Evolutionary conservation across 768 basidiomycete genomes (phyloP).

Genomic region (Tricholoma sp.): DNA sequence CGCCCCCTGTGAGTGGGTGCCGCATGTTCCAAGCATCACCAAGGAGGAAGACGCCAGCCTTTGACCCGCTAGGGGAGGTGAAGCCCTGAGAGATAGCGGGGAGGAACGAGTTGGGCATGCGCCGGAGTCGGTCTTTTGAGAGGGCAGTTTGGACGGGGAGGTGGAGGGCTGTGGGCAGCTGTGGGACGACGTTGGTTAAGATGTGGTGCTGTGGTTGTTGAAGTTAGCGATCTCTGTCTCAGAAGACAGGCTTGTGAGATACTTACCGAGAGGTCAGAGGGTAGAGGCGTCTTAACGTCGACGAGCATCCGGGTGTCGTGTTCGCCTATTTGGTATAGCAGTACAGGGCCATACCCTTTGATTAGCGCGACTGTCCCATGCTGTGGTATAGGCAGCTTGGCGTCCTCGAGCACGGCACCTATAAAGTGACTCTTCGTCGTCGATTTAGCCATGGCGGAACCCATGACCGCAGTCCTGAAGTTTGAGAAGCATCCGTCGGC

Average conservation of each 20-base stretch:
- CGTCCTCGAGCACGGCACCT: constrained; percentile 79
- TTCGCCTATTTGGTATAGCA: constrained; percentile 88
- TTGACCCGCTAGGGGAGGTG: constrained; percentile 26
- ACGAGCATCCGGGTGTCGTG: constrained; percentile 92
- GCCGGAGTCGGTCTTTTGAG: constrained; percentile 74
- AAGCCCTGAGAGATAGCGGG: constrained; percentile 70
- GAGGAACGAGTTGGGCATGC: constrained; percentile 95
- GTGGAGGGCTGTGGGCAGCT: constrained; percentile 73
- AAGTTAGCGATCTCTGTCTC: not conserved
- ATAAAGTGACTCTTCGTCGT: constrained; percentile 74
- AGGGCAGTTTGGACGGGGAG: constrained; percentile 61
- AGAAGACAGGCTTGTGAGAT: too few species aligned
- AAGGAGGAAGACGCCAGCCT: constrained; percentile 74
- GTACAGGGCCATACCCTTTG: constrained; percentile 78
- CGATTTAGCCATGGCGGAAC: constrained; percentile 42
- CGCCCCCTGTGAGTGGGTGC: constrained; percentile 95
- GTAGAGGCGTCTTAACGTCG: constrained; percentile 81
- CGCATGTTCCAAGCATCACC: constrained; percentile 99
- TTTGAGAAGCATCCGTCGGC: constrained; percentile 97
- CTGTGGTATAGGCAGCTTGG: constrained; percentile 62
- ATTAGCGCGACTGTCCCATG: constrained; percentile 85
- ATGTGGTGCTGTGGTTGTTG: not conserved
- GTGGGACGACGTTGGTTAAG: constrained; percentile 65
- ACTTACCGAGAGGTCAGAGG: constrained; percentile 72
- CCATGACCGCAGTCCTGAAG: constrained; percentile 72